phyloP scores from a whole-genome alignment of 495 filamentous ascomycete genomes.

The Bacidia gigantensis region DNA sequence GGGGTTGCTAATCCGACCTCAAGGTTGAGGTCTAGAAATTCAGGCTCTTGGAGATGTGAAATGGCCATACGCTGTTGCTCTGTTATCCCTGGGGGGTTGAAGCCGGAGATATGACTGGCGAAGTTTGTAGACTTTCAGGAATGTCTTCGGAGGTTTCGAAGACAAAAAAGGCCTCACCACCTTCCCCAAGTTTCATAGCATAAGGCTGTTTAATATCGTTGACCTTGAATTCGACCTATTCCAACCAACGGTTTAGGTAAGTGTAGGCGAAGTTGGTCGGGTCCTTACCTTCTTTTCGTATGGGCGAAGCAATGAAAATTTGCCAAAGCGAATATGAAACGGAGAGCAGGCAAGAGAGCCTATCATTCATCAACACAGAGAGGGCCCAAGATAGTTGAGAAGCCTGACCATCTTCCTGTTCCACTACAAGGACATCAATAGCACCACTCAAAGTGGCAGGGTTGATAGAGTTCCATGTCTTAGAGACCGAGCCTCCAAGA shows the following conservation, averaged over 20 bases:
- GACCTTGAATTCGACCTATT: constrained; percentile 83
- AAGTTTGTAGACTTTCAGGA: constrained; percentile 82
- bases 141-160: constrained; percentile 88
- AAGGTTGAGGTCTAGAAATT: constrained; percentile 60
- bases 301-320: constrained; percentile 88
- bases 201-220: constrained; percentile 85
- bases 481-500: constrained; percentile 88
- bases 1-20: constrained; percentile 10
- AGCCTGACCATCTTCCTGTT: constrained; percentile 75
- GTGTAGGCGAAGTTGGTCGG: background rate
- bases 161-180: constrained; percentile 95
- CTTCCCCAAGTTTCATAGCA: constrained; percentile 96
- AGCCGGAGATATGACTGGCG: constrained; percentile 77
- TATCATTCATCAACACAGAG: constrained; percentile 14
- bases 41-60: constrained; percentile 60
- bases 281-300: constrained; percentile 81
- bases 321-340: constrained; percentile 97
- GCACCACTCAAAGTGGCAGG: constrained; percentile 92
- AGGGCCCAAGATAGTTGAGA: background rate
- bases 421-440: constrained; percentile 97
- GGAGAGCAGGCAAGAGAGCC: constrained; percentile 78
- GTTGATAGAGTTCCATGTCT: constrained; percentile 99
- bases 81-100: constrained; percentile 55
- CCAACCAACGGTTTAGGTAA: background rate
- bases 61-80: constrained; percentile 39